Evolutionary conservation across 2,329 filamentous ascomycete species (phyloP).

Genomic region (Fusarium foetens): DNA sequence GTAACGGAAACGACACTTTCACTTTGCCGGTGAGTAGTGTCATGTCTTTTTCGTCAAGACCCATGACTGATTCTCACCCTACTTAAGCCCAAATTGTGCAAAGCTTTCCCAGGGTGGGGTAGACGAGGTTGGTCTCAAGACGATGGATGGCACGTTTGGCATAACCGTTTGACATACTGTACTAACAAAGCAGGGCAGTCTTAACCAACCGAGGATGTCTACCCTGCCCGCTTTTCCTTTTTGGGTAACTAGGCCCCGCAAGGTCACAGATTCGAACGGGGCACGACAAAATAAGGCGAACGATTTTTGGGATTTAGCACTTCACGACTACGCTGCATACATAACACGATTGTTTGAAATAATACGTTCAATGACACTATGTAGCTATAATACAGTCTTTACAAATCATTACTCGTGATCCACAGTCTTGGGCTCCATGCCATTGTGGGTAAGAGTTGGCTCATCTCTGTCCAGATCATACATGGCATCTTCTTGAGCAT

Average conservation of each 20-base stretch:
- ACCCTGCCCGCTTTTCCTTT: background rate
- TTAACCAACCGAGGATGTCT: background rate
- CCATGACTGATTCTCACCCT: background rate
- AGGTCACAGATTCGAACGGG: background rate
- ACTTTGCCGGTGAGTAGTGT: too few relatives aligned
- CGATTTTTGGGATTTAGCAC: background rate
- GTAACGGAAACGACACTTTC: background rate
- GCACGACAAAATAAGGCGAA: background rate
- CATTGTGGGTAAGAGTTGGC: slow-evolving; percentile 38
- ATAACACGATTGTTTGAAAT: background rate
- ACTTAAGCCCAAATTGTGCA: background rate
- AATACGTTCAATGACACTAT: background rate
- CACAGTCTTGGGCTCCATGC: slow-evolving; percentile 22
- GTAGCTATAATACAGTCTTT: background rate
- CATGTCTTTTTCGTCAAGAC: background rate
- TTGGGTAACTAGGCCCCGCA: background rate
- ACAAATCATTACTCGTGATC: slow-evolving; percentile 23
- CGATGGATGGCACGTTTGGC: background rate
- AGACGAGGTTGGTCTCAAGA: background rate
- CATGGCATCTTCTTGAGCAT: slow-evolving; percentile 52
- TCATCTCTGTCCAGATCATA: slow-evolving; percentile 52
- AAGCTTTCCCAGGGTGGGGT: background rate
- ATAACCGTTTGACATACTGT: background rate
- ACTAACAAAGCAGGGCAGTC: background rate
- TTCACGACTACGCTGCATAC: background rate